Evolutionary conservation across 805 yeast species (phyloP), one percentile per base, ranked within the genome.

Genomic region (Suhomyces emberorum): DNA sequence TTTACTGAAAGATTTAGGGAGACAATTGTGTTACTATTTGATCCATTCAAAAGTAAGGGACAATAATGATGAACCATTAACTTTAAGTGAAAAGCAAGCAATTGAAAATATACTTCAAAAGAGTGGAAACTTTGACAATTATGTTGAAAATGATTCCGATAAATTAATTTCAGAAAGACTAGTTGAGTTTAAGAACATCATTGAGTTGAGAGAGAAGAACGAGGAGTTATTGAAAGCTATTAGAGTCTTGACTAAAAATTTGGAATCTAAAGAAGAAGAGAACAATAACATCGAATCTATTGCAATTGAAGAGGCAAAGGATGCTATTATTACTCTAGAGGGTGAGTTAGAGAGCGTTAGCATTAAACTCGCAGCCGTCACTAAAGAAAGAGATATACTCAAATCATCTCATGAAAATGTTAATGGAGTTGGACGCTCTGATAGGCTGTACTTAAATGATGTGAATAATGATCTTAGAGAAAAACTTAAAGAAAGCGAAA

Each of bases 11-110:
- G 97, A 91, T 51, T 63, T 91, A 26, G 85, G 95, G 5, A 77
- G 80, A 28, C 98, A 91, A 55, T 74, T 93, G n/a, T 87, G 85
- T 47, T 73, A 71, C 32, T 69, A 88, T 24, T 67, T 91, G 25
- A 73, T 83, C 11, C 87, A 84, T 51, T 68, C 85, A 2, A 69
- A 78, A 19, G 63, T 83, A 1, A 70, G 78, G 30, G 75, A 72
- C 9, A 71, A 70, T 34, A 65, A 75, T n/a, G 76, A 76, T 24
- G 67, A 65, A 26, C 85, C 91, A 7, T 61, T 91, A 24, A 73
- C 83, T 4, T 57, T 69, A 0, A 75, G 75, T 10, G 96, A 91
- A 50, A 72, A 74, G 44, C 67, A 66, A n/a, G 79, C 81, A 17
- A 70, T 88, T 17, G 77, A 76, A 15, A 73, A 70, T 33, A 65